phyloP scores from a whole-genome alignment of 371 early-diverging fungal species.

The Mortierella sp. region DNA sequence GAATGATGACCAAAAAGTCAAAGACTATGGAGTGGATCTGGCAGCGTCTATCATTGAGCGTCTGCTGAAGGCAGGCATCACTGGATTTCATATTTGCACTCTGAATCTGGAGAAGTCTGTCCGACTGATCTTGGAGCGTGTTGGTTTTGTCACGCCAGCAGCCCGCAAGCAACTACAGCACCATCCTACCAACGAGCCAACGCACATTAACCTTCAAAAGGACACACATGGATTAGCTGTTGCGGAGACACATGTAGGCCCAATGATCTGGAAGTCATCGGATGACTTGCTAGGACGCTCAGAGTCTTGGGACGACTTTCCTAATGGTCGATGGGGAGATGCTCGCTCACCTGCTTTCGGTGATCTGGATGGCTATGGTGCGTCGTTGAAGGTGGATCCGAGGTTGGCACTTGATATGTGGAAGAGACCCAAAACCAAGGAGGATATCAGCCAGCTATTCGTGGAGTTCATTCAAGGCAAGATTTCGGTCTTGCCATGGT shows the following conservation, averaged over 20 bases:
- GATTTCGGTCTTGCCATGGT: constrained; percentile 88
- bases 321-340: constrained; percentile 98
- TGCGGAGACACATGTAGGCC: constrained; percentile 23
- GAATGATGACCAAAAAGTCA: constrained; percentile 94
- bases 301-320: constrained; percentile 95
- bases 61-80: constrained; percentile 65
- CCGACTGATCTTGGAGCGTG: constrained; percentile 81
- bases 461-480: constrained; percentile 77
- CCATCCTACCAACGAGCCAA: constrained; percentile 14
- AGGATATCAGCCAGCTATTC: constrained; percentile 81
- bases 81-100: constrained; percentile 84
- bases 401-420: constrained; percentile 72
- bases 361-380: constrained; percentile 80
- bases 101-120: constrained; percentile 92
- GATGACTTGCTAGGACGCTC: constrained; percentile 45
- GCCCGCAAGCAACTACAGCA: constrained; percentile 25
- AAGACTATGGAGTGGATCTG: constrained; percentile 87
- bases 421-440: constrained; percentile 72
- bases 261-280: constrained; percentile 34
- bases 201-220: constrained; percentile 9
- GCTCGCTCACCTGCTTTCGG: constrained; percentile 90
- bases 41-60: constrained; percentile 77
- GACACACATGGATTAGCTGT: background rate
- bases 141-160: constrained; percentile 62
- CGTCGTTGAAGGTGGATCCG: constrained; percentile 70